phyloP scores from a whole-genome alignment of 306 rosid species.

The Delonix regia region DNA sequence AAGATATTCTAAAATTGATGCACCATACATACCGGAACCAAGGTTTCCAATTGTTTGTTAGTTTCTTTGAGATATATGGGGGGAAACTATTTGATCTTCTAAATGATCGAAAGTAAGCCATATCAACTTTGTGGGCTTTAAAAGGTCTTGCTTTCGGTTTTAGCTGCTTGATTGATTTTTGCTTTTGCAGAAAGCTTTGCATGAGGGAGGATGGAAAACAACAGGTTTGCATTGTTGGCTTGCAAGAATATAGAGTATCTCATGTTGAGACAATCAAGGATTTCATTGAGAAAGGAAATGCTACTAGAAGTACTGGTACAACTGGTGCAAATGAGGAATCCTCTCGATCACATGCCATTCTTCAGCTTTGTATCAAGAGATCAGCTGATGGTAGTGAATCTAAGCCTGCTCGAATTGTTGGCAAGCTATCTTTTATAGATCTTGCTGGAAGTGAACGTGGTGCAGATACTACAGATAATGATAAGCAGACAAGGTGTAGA shows the following conservation, averaged over 20 bases:
- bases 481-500: slow-evolving; percentile 73
- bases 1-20: slow-evolving; percentile 70
- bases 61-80: slow-evolving; percentile 90
- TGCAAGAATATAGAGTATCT: slow-evolving; percentile 77
- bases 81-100: slow-evolving; percentile 87
- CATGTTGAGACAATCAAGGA: slow-evolving; percentile 73
- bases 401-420: slow-evolving; percentile 71
- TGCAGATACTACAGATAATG: slow-evolving; percentile 84
- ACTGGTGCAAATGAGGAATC: slow-evolving; percentile 94
- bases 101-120: slow-evolving; percentile 77
- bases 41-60: slow-evolving; percentile 73
- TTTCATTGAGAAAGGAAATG: slow-evolving; percentile 71
- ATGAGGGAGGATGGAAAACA: slow-evolving; percentile 94
- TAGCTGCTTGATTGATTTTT: slow-evolving; percentile 38
- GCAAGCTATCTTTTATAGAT: slow-evolving; percentile 84
- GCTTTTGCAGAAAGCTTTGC: slow-evolving; percentile 71
- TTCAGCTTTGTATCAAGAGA: slow-evolving; percentile 82
- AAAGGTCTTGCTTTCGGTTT: slow-evolving; percentile 20
- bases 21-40: slow-evolving; percentile 64
- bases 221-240: slow-evolving; percentile 86
- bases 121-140: slow-evolving; percentile 24
- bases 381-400: slow-evolving; percentile 66
- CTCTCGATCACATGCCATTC: slow-evolving; percentile 87
- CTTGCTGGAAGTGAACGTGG: slow-evolving; percentile 91
- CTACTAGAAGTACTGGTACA: slow-evolving; percentile 81